phyloP scores from a whole-genome alignment of 2,329 filamentous ascomycete genomes.

The Arachnomyces sp. region DNA sequence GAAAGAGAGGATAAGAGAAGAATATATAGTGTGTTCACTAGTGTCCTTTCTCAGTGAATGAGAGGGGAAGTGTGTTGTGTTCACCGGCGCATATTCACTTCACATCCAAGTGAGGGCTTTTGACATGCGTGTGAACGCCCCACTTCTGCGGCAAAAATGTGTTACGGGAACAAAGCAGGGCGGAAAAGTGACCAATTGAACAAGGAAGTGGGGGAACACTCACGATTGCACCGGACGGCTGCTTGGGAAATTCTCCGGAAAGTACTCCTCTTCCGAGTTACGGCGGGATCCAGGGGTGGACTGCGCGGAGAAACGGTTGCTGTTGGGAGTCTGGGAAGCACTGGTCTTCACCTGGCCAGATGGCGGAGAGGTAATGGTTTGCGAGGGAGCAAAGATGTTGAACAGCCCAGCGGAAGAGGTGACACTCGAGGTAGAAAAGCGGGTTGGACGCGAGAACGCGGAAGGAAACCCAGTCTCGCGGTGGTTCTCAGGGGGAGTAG shows the following conservation, averaged over 20 bases:
- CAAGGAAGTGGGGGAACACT: slow-evolving; percentile 39
- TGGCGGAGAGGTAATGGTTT: slow-evolving; percentile 66
- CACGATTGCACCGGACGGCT: slow-evolving; percentile 71
- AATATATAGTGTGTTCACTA: not conserved
- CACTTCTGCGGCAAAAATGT: not conserved
- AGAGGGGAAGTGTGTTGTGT: no score
- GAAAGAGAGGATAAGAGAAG: not conserved
- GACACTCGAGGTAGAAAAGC: slow-evolving; percentile 83
- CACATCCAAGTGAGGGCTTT: no score
- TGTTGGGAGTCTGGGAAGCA: slow-evolving; percentile 45
- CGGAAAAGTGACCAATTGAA: not conserved
- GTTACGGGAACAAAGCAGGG: not conserved
- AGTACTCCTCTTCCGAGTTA: slow-evolving; percentile 82
- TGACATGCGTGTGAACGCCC: no score
- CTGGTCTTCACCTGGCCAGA: slow-evolving; percentile 52
- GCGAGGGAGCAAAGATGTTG: slow-evolving; percentile 65
- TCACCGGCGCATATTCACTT: no score
- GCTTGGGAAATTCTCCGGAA: slow-evolving; percentile 52
- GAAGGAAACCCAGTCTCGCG: slow-evolving; percentile 72
- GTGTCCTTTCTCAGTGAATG: no score
- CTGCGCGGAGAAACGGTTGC: slow-evolving; percentile 66
- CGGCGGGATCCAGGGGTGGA: slow-evolving; percentile 81
- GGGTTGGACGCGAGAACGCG: slow-evolving; percentile 74
- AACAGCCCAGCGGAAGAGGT: slow-evolving; percentile 71
- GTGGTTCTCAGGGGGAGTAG: slow-evolving; percentile 81